Conservation (phyloP, 2,329 filamentous ascomycete genomes). For the Trichoderma koningii region DNA sequence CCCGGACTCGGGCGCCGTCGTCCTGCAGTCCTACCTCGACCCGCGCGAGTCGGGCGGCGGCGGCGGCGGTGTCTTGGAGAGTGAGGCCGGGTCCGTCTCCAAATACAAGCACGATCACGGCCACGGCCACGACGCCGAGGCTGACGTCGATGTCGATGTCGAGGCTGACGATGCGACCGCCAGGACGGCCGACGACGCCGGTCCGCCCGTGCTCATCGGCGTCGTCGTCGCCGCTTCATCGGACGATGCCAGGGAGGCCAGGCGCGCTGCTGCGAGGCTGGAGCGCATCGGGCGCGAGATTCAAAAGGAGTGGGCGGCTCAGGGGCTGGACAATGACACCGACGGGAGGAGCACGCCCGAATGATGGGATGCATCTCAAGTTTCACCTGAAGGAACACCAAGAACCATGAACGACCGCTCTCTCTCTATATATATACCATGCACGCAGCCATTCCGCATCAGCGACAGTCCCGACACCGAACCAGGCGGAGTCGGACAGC, state of each 20-base stretch:
- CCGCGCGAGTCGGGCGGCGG: slow-evolving; percentile 36
- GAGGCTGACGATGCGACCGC: slow-evolving; percentile 20
- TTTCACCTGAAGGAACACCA: neutral
- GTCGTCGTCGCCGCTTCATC: slow-evolving; percentile 55
- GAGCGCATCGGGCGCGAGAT: slow-evolving; percentile 58
- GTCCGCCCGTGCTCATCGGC: slow-evolving; percentile 57
- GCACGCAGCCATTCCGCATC: neutral
- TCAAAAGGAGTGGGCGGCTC: slow-evolving; percentile 53
- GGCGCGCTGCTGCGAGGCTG: slow-evolving; percentile 54
- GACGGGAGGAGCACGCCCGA: slow-evolving; percentile 33
- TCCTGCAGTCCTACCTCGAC: slow-evolving; percentile 52
- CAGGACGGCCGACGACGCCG: slow-evolving; percentile 38
- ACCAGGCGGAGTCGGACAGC: slow-evolving; percentile 20
- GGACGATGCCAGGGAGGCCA: slow-evolving; percentile 53
- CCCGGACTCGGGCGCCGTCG: slow-evolving; percentile 45
- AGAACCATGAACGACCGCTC: neutral
- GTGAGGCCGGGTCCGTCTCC: slow-evolving; percentile 13
- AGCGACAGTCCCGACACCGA: slow-evolving; percentile 14
- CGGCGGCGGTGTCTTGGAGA: neutral
- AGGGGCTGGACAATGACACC: slow-evolving; percentile 34
- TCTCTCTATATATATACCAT: neutral
- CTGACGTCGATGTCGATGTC: neutral
- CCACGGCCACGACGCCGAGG: slow-evolving; percentile 10
- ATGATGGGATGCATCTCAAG: slow-evolving; percentile 27
- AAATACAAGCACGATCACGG: slow-evolving; percentile 28